Base-by-base conservation (phyloP, 192 early-diverging fungal species). In the Lunasporangiospora selenospora region DNA sequence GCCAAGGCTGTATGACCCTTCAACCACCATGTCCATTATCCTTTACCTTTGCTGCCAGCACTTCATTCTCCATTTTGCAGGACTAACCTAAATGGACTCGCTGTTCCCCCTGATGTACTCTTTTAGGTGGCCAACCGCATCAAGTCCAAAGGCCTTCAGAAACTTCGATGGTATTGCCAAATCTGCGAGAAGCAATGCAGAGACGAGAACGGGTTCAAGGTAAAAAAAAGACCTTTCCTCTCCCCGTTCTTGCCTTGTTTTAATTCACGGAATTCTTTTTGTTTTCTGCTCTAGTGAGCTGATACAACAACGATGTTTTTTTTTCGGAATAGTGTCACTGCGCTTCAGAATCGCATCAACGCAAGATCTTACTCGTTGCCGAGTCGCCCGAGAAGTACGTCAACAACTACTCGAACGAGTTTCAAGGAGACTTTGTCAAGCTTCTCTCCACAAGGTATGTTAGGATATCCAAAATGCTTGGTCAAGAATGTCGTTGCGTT, bases 191-290 rank as follows among this genome's bases (percentile, higher is more conserved):
- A 89, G 77, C 82, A 84, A 71, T 95, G 92, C 61, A 83, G 93
- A 55, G 95, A 98, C 79, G 93, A 93, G 67, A 98, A 98, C 81
- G 95, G 95, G 2, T 98, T 96, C 83, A 96, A 95, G 78, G 80
- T 62, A 62, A 39, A 43, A n/a, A 30, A 19, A 51, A 8, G 40
- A 56, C 12, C n/a, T n/a, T n/a, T n/a, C n/a, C 16, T 2, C 7
- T 44, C 13, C 18, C 23, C 19, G 15, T 24, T 30, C 30, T 1
- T 43, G 3, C 19, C 38, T 42, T 54, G 11, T 39, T 37, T 23
- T 31, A n/a, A n/a, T n/a, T n/a, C n/a, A n/a, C n/a, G n/a, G n/a
- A n/a, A n/a, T n/a, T 23, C 11, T 56, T 26, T 41, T 49, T 2
- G 1, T 26, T 21, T 16, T 15, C 19, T 15, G 19, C 34, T 29